Evolutionary conservation across 306 rosid species (phyloP).

Genomic region (Alnus glutinosa): DNA sequence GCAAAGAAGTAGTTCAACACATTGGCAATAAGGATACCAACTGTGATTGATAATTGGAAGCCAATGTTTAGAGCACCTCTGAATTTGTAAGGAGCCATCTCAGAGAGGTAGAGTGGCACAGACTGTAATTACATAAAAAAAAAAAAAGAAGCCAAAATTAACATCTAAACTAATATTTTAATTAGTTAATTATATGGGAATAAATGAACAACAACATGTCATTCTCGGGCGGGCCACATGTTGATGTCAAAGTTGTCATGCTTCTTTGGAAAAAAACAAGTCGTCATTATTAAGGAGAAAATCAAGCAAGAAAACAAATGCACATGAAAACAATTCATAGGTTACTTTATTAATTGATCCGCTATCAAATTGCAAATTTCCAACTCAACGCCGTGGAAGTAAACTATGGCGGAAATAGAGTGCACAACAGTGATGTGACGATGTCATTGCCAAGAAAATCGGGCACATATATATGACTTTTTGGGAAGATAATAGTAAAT

Average conservation of each 20-base stretch:
- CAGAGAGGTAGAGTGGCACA: slow-evolving; percentile 89
- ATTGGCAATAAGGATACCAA: slow-evolving; percentile 83
- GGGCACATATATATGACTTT: slow-evolving; percentile 24
- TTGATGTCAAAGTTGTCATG: slow-evolving; percentile 27
- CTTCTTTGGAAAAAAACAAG: not conserved
- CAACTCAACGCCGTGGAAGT: slow-evolving; percentile 26
- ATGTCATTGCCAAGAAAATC: slow-evolving; percentile 42
- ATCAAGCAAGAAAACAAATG: not conserved
- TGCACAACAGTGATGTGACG: slow-evolving; percentile 15
- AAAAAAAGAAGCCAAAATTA: not conserved
- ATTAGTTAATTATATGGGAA: not conserved
- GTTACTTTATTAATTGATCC: not conserved
- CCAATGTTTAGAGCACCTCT: slow-evolving; percentile 88
- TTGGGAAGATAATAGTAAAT: not conserved
- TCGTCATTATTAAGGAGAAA: not conserved
- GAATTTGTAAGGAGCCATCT: slow-evolving; percentile 87
- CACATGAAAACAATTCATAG: not conserved
- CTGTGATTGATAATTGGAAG: slow-evolving; percentile 76
- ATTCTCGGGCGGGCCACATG: slow-evolving; percentile 1
- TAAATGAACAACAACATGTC: not conserved
- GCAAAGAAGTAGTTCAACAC: slow-evolving; percentile 84
- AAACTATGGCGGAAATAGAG: slow-evolving; percentile 8
- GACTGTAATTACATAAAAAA: slow-evolving; percentile 46
- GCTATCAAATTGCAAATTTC: slow-evolving; percentile 10
- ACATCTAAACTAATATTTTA: not conserved